Conservation (phyloP, 495 filamentous ascomycete genomes). For the Elasticomyces elasticus region DNA sequence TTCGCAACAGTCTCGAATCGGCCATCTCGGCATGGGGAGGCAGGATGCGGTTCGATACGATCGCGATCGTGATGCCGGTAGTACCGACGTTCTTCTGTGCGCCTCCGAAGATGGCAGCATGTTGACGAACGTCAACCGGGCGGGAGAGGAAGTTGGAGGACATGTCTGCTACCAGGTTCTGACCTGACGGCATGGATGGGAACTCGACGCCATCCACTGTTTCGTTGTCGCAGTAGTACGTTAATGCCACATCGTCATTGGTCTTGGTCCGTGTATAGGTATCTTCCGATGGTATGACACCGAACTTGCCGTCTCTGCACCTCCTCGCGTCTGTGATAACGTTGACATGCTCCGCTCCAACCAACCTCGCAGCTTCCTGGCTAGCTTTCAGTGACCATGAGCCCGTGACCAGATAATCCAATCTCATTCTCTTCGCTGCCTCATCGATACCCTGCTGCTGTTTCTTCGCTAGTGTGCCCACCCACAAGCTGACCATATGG, state of each 20-base stretch:
- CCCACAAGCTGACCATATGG: slow-evolving; percentile 74
- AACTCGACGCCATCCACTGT: slow-evolving; percentile 95
- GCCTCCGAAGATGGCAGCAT: slow-evolving; percentile 66
- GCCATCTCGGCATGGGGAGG: slow-evolving; percentile 50
- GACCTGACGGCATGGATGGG: slow-evolving; percentile 59
- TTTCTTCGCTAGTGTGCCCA: slow-evolving; percentile 38
- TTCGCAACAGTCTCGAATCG: slow-evolving; percentile 53
- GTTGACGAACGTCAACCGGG: slow-evolving; percentile 58
- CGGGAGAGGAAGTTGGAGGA: slow-evolving; percentile 66
- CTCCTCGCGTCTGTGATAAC: slow-evolving; percentile 61
- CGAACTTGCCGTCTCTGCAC: slow-evolving; percentile 74
- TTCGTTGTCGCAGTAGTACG: slow-evolving; percentile 93
- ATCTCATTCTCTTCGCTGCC: slow-evolving; percentile 52
- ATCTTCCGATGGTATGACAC: slow-evolving; percentile 63
- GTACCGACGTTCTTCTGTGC: slow-evolving; percentile 87
- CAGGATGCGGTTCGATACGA: slow-evolving; percentile 68
- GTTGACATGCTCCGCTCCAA: slow-evolving; percentile 72
- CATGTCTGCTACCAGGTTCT: slow-evolving; percentile 69
- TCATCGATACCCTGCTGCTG: slow-evolving; percentile 24
- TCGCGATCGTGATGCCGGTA: slow-evolving; percentile 74
- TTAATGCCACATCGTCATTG: slow-evolving; percentile 52
- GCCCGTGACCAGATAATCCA: slow-evolving; percentile 89
- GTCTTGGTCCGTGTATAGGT: slow-evolving; percentile 59
- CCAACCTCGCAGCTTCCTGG: slow-evolving; percentile 66
- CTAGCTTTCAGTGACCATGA: slow-evolving; percentile 90